These are phyloP conservation scores for Pythium aphanidermatum DNA, from an alignment of 352 stramenopile genomes.

Conservation along the genomic window DNA sequence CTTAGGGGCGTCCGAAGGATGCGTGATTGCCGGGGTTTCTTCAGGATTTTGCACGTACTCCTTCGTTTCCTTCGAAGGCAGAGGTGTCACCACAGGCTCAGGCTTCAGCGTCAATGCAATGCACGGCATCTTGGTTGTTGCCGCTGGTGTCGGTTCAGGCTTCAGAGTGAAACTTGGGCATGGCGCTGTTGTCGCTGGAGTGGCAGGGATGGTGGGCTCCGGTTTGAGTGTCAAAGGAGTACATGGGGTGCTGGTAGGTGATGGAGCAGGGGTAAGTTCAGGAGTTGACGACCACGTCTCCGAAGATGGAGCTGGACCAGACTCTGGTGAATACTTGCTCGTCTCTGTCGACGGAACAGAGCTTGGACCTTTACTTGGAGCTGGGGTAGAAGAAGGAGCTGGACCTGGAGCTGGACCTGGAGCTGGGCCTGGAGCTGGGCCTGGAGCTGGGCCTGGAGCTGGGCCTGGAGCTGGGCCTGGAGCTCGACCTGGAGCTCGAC, in stretches of 20 bases:
- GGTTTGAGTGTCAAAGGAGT: background rate
- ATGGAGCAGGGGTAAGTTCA: background rate
- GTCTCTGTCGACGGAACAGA: no score
- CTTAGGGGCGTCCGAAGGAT: no score
- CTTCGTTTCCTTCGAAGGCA: no score
- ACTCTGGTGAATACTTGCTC: no score
- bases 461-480: background rate
- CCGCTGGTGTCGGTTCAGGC: background rate
- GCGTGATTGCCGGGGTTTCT: no score
- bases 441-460: background rate
- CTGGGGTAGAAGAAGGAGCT: background rate
- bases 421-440: background rate
- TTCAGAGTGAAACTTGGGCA: constrained; percentile 6
- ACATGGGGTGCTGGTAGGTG: background rate
- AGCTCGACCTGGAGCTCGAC: background rate
- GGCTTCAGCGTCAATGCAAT: background rate
- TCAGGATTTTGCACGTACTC: no score
- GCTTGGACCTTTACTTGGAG: no score
- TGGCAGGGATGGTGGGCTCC: background rate
- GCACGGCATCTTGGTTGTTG: background rate
- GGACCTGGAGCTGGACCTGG: background rate
- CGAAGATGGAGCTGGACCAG: background rate
- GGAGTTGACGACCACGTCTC: background rate
- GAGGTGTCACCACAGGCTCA: no score
- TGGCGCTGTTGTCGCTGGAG: background rate